These are phyloP conservation scores for Hydrangea macrophylla DNA, from an alignment of 148 eudicot genomes.

Conservation along the genomic window DNA sequence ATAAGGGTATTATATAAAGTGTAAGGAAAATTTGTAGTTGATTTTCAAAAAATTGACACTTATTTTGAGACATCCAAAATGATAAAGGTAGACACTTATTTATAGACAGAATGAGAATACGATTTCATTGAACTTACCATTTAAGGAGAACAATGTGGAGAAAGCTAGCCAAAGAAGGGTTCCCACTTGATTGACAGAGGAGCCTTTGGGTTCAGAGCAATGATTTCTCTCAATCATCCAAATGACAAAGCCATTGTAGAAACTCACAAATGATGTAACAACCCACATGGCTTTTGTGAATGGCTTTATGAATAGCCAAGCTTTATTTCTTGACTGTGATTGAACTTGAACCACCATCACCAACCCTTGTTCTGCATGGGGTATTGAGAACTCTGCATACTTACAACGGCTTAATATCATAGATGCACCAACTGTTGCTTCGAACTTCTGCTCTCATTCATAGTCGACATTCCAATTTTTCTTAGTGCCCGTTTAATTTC, in stretches of 20 bases:
- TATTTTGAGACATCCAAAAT: too few species aligned
- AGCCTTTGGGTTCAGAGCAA: conserved; percentile 13
- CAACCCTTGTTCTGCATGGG: conserved; percentile 16
- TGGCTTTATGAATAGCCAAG: conserved; percentile 28
- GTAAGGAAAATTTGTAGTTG: too few species aligned
- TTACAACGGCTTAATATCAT: conserved; percentile 9
- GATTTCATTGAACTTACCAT: too few species aligned
- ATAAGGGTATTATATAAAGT: too few species aligned
- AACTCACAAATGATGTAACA: conserved; percentile 4
- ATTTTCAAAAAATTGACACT: too few species aligned
- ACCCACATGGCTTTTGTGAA: conserved; percentile 27
- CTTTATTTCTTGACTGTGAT: conserved; percentile 5
- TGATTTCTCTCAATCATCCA: conserved; percentile 21
- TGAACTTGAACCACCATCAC: conserved; percentile 22
- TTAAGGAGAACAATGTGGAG: conserved; percentile 16
- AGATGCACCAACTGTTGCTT: conserved; percentile 22
- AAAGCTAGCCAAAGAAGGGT: conserved; percentile 21
- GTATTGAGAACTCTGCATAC: conserved; percentile 23
- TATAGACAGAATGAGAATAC: too few species aligned
- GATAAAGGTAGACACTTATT: too few species aligned
- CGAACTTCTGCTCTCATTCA: conserved; percentile 10
- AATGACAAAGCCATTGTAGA: conserved; percentile 29
- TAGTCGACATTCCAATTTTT: too few species aligned
- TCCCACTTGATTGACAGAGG: conserved; percentile 16
- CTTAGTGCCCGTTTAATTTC: too few species aligned